These are phyloP conservation scores for Eragrostis tef DNA, from an alignment of 202 grass and related monocot genomes.

Conservation along the genomic window DNA sequence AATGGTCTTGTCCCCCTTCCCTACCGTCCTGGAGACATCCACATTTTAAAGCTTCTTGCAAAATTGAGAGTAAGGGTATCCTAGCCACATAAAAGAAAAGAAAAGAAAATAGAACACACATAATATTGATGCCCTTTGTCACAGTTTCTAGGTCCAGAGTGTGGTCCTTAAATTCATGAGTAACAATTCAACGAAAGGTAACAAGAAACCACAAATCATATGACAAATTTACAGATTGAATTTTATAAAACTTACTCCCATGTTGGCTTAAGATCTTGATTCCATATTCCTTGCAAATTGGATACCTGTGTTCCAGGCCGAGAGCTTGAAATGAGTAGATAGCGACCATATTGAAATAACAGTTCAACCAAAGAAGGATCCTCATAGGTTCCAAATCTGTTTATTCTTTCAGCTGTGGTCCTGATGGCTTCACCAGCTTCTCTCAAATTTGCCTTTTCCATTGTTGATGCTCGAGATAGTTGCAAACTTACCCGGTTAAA, in stretches of 20 bases:
- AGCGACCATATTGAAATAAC: slow-evolving; percentile 77
- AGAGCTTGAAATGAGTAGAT: slow-evolving; percentile 75
- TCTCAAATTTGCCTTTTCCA: slow-evolving; percentile 4
- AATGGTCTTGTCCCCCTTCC: too few species aligned
- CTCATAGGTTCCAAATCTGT: slow-evolving; percentile 62
- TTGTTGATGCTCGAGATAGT: slow-evolving; percentile 48
- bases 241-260: slow-evolving; percentile 62
- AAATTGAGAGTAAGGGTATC: too few species aligned
- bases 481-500: slow-evolving; percentile 65
- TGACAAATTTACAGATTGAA: neutral
- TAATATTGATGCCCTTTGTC: too few species aligned
- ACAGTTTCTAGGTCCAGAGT: too few species aligned
- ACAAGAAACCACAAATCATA: too few species aligned
- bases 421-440: slow-evolving; percentile 28
- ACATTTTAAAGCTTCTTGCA: too few species aligned
- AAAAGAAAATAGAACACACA: too few species aligned
- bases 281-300: slow-evolving; percentile 87
- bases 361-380: slow-evolving; percentile 76
- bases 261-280: slow-evolving; percentile 50
- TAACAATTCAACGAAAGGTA: too few species aligned
- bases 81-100: too few species aligned
- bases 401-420: slow-evolving; percentile 65
- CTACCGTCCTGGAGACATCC: too few species aligned
- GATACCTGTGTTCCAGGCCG: slow-evolving; percentile 67
- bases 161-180: too few species aligned